Percentiles rank a stretch among this genome's conserved stretches.
phyloP scores from a whole-genome alignment of 305 asterid species.

The Rubia occidens region DNA sequence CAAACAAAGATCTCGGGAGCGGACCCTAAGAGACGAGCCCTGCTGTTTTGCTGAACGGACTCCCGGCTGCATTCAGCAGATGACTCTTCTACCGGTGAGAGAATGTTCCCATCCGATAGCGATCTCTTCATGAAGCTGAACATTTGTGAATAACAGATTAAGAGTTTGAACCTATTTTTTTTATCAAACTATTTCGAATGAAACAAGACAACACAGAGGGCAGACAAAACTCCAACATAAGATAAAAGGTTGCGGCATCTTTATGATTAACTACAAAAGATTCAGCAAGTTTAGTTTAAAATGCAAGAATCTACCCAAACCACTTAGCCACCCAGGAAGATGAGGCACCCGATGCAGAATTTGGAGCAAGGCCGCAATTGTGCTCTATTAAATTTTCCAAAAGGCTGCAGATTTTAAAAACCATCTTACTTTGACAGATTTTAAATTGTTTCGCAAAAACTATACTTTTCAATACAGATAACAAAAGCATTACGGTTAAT shows the following conservation, averaged over 20 bases:
- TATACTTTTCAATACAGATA: background rate
- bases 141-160: slow-evolving; percentile 5
- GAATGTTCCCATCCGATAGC: slow-evolving; percentile 77
- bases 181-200: background rate
- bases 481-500: background rate
- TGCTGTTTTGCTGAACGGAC: slow-evolving; percentile 34
- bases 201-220: background rate
- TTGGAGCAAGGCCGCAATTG: background rate
- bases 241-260: too few relatives aligned
- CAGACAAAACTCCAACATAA: too few relatives aligned
- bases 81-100: slow-evolving; percentile 43
- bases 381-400: slow-evolving; percentile 7
- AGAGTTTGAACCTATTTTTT: background rate
- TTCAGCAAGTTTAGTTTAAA: background rate
- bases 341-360: slow-evolving; percentile 1
- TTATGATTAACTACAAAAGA: background rate
- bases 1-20: slow-evolving; percentile 61
- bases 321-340: background rate
- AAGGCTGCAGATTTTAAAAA: background rate
- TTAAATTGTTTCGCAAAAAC: background rate
- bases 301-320: slow-evolving; percentile 4
- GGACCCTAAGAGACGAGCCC: slow-evolving; percentile 43
- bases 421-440: background rate
- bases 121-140: slow-evolving; percentile 82
- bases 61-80: slow-evolving; percentile 31